Conservation (phyloP, 305 asterid species). For the Fraxinus velutina region DNA sequence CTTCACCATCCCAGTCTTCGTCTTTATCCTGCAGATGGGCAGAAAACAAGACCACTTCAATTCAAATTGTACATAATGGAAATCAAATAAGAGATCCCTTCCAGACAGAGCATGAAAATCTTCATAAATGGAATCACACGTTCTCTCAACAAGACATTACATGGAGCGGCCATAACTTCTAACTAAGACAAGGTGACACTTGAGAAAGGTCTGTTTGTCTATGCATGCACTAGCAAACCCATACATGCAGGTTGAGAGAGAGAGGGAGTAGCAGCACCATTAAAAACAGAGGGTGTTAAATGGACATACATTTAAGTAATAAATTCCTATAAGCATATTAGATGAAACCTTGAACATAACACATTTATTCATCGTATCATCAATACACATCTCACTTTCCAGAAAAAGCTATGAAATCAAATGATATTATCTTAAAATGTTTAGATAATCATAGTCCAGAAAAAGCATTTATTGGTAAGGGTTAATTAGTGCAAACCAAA, state of each 20-base stretch:
- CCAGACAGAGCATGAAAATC: slow-evolving; percentile 5
- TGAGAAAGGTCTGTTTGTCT: not conserved
- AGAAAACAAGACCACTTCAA: slow-evolving; percentile 21
- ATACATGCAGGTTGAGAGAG: not conserved
- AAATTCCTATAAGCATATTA: slow-evolving; percentile 1
- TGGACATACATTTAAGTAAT: not conserved
- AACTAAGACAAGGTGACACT: not conserved
- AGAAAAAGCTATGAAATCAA: not conserved
- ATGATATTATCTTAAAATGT: not conserved
- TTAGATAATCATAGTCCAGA: not conserved
- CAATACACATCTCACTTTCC: not conserved
- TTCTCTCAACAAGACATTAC: not conserved
- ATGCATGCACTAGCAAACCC: not conserved
- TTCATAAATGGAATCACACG: slow-evolving; percentile 4
- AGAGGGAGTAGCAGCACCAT: not conserved
- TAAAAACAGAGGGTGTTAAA: not conserved
- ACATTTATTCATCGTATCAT: not conserved
- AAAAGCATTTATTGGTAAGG: not conserved
- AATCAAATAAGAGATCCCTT: slow-evolving; percentile 10
- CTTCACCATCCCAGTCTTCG: slow-evolving; percentile 90
- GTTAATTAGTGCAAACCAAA: not conserved
- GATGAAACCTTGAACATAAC: not conserved
- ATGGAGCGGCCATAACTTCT: not conserved
- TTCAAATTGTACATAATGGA: slow-evolving; percentile 20
- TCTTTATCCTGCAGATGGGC: slow-evolving; percentile 55